Evolutionary conservation across 331 rosid species (phyloP), one percentile per base, ranked within the genome.

Genomic region (Malus hybrid): DNA sequence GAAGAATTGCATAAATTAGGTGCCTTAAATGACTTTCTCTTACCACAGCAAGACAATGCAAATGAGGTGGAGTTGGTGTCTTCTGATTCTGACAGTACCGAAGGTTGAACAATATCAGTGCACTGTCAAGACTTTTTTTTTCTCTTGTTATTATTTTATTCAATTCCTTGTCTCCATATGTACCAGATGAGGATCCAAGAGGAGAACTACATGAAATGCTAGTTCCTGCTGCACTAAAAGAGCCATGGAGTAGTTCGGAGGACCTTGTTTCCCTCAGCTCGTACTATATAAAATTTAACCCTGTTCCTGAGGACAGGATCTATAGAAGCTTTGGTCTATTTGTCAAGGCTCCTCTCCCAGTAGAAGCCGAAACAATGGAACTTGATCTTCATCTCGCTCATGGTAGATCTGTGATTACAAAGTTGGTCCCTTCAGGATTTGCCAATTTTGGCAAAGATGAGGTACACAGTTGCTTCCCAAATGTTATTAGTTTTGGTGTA

Each of bases 361-460:
- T 57, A 65, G 99, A 92, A 87, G 97, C 97, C 68, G 96, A 81
- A 86, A 77, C 77, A 80, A 80, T 94, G 90, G 88, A 89, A 85
- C 78, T 94, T 75, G 91, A 92, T 82, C 99, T 94, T 80, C 97
- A 92, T 83, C 93, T 94, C 65, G 89, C 97, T 78, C 99, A 53
- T 82, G 72, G 97, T 71, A 89, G 99, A 89, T 84, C 92, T 71
- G 97, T 94, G 79, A 80, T 75, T 88, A 82, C 93, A 72, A 84
- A 78, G 78, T 84, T 94, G 66, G 80, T 85, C 72, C 93, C 97
- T 78, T 88, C 72, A 61, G 97, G 92, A 77, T 76, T 83, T 79
- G 75, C 74, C 64, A 80, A 87, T 82, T 87, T 94, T 86, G 70
- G 81, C 83, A 78, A 85, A 71, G 87, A 87, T 73, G 87, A 90